A percentile compares a stretch with the other conserved stretches of the same genome.
These are phyloP conservation scores for Aspergillus amoenus DNA, from an alignment of 2,329 filamentous ascomycete species.

Conservation along the genomic window DNA sequence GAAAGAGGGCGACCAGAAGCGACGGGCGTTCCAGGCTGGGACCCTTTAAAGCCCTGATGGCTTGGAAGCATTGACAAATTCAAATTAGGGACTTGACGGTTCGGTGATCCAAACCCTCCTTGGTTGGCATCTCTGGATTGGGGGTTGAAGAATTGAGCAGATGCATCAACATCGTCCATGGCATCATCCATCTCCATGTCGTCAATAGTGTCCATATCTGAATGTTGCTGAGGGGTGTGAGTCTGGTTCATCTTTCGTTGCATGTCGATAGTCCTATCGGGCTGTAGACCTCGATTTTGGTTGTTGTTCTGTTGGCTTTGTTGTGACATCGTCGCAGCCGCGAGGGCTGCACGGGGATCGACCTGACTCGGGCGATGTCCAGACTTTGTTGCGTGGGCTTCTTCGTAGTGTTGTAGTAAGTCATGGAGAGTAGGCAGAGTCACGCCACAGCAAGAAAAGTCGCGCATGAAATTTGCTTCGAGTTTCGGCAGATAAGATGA, in stretches of 20 bases:
- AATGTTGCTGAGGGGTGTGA: conserved; percentile 31
- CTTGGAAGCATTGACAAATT: conserved; percentile 75
- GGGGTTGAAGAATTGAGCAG: conserved; percentile 49
- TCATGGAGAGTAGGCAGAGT: conserved; percentile 91
- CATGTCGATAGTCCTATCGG: conserved; percentile 35
- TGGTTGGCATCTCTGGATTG: conserved; percentile 70
- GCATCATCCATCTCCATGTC: conserved; percentile 97
- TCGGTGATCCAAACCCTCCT: conserved; percentile 57
- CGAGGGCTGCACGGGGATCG: conserved; percentile 53
- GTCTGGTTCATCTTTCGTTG: conserved; percentile 39
- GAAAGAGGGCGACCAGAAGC: conserved; percentile 67
- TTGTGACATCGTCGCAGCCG: conserved; percentile 48
- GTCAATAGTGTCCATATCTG: conserved; percentile 78
- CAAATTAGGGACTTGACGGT: conserved; percentile 63
- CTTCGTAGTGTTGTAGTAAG: conserved; percentile 93
- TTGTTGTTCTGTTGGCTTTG: conserved; percentile 47
- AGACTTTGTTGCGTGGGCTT: conserved; percentile 77
- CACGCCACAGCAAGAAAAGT: conserved; percentile 92
- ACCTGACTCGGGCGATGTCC: conserved; percentile 51
- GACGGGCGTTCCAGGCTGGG: conserved; percentile 81
- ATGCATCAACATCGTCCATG: conserved; percentile 51
- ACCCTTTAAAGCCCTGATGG: conserved; percentile 78
- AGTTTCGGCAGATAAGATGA: conserved; percentile 95
- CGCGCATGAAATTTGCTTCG: conserved; percentile 95
- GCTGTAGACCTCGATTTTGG: conserved; percentile 35